A percentile compares a stretch with the other conserved stretches of the same genome.
These are phyloP conservation scores for Epicoccum sorghinum DNA, from an alignment of 2,329 filamentous ascomycete species.

Conservation along the genomic window DNA sequence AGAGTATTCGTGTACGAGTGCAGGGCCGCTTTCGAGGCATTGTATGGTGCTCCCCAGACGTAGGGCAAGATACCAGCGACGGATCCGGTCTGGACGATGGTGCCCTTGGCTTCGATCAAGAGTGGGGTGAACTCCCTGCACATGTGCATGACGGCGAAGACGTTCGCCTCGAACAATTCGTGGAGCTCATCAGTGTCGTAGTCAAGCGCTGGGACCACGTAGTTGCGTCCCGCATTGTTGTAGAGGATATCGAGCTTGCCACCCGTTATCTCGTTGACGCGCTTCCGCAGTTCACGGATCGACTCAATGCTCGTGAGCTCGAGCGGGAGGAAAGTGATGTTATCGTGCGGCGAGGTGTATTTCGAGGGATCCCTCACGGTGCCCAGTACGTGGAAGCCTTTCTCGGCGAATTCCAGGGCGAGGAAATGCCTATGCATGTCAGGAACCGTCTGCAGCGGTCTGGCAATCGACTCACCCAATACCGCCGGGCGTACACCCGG, in stretches of 20 bases:
- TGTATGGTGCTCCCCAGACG: slow-evolving; percentile 55
- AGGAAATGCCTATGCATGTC: slow-evolving; percentile 52
- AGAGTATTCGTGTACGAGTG: slow-evolving; percentile 64
- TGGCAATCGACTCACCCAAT: slow-evolving; percentile 52
- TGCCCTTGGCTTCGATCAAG: slow-evolving; percentile 54
- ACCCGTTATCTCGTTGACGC: slow-evolving; percentile 54
- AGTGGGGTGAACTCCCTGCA: slow-evolving; percentile 63
- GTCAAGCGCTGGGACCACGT: slow-evolving; percentile 64
- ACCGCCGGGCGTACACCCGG: slow-evolving; percentile 59
- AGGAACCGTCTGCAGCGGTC: not conserved
- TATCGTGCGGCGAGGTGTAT: slow-evolving; percentile 56
- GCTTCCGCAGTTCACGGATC: slow-evolving; percentile 54
- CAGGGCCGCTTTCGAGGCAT: slow-evolving; percentile 65
- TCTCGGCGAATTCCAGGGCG: slow-evolving; percentile 61
- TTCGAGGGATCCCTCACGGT: slow-evolving; percentile 60
- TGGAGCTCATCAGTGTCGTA: slow-evolving; percentile 49
- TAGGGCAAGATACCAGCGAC: slow-evolving; percentile 51
- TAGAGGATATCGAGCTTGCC: slow-evolving; percentile 62
- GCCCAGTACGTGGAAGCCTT: slow-evolving; percentile 62
- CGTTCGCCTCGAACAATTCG: slow-evolving; percentile 51
- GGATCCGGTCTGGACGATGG: slow-evolving; percentile 55
- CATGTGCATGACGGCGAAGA: slow-evolving; percentile 64
- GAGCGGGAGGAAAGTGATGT: slow-evolving; percentile 61
- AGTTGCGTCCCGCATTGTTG: slow-evolving; percentile 65
- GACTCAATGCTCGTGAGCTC: slow-evolving; percentile 60